A percentile compares a stretch with the other conserved stretches of the same genome.
Conservation (phyloP, 176 grass and related monocot genomes). For the Musa itinerans region DNA sequence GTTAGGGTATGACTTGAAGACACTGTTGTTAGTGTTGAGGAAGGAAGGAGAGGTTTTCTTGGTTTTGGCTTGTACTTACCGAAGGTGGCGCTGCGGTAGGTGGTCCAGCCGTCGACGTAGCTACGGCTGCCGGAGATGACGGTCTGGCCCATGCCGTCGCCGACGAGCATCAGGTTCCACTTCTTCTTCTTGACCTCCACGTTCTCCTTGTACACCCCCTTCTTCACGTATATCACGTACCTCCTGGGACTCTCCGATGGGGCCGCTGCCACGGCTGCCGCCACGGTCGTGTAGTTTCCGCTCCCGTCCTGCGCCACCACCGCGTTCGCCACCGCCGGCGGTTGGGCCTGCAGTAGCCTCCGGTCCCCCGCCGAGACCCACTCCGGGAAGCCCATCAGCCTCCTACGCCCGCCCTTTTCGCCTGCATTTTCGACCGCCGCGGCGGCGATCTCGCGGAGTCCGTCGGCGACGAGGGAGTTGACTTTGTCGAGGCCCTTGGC, state of each 20-base stretch:
- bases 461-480: constrained; percentile 11
- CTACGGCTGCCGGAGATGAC: constrained; percentile 12
- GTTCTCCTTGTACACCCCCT: constrained; percentile 14
- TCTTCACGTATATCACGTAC: constrained; percentile 20
- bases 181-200: constrained; percentile 18
- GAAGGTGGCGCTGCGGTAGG: constrained; percentile 12
- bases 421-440: neutral
- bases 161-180: constrained; percentile 21
- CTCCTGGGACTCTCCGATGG: constrained; percentile 2
- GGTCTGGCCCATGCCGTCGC: constrained; percentile 16
- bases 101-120: constrained; percentile 22
- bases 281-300: constrained; percentile 16
- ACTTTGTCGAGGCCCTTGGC: neutral
- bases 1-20: neutral
- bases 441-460: neutral
- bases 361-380: neutral
- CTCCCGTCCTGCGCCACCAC: constrained; percentile 16
- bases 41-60: neutral
- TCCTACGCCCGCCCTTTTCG: neutral
- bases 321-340: neutral
- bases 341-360: neutral
- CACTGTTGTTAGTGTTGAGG: neutral
- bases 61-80: neutral
- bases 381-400: constrained; percentile 1
- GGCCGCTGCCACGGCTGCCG: constrained; percentile 6